These are phyloP conservation scores for Tremellales sp. DNA, from an alignment of 1,284 basidiomycete genomes.

Conservation along the genomic window DNA sequence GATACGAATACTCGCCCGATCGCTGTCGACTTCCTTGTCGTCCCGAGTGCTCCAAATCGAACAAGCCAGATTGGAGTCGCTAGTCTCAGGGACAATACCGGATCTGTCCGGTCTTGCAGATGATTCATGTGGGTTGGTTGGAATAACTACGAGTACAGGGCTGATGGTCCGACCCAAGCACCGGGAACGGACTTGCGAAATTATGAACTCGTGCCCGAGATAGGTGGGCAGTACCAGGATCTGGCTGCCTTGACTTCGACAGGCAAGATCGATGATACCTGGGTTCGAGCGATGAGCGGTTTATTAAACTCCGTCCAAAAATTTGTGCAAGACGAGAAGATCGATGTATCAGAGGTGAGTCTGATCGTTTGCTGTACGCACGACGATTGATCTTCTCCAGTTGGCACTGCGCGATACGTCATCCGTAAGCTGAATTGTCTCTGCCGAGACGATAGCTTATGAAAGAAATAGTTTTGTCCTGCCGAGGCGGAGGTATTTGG, in stretches of 20 bases:
- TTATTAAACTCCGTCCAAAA: conserved; percentile 3
- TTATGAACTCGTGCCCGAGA: conserved; percentile 26
- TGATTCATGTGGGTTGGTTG: conserved; percentile 1
- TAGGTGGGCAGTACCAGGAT: conserved; percentile 14
- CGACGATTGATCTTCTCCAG: background rate
- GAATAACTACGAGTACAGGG: background rate
- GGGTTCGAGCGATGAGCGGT: conserved; percentile 15
- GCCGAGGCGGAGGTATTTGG: background rate
- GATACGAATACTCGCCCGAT: conserved; percentile 21
- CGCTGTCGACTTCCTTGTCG: conserved; percentile 21
- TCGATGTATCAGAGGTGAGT: background rate
- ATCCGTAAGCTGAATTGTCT: background rate
- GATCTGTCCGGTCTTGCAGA: background rate
- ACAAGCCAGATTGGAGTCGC: conserved; percentile 9
- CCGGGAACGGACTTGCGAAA: conserved; percentile 19
- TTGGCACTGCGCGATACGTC: background rate
- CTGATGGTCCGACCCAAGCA: background rate
- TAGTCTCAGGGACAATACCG: background rate
- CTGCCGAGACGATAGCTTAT: background rate
- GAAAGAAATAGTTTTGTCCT: background rate
- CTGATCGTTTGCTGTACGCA: background rate
- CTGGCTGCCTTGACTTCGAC: conserved; percentile 17
- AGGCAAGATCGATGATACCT: conserved; percentile 5
- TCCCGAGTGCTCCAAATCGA: conserved; percentile 22
- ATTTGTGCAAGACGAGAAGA: conserved; percentile 5